Base-by-base conservation (phyloP, 2,329 filamentous ascomycete genomes). In the Zasmidium citrigriseum region DNA sequence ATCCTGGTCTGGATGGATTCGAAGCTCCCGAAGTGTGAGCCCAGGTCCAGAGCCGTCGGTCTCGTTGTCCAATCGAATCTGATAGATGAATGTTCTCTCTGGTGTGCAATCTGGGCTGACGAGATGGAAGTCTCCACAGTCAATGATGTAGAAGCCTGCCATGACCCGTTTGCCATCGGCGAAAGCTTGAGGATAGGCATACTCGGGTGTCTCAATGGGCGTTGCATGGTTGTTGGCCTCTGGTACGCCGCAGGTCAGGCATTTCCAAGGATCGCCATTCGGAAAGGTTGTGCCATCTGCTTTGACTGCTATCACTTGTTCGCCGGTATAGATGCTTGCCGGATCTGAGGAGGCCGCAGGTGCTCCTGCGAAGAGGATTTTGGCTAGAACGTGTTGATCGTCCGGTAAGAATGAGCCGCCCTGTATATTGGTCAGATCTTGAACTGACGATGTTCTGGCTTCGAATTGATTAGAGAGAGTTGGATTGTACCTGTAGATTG, bases 201-300 rank as follows among this genome's bases (percentile, higher is more conserved):
- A 57, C 22, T 76, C 76, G 1, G 63, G 54, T 27, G 55, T 20
- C 1, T 61, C 52, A 18, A 59, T 55, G 1, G 66, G 52, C 5
- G 68, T 68, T 2, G 64, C 46, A 1, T 68, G 62, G 47, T 78
- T 76, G 25, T 59, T 51, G n/a, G 66, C 62, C 1, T 51, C 61
- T 0, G 75, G 71, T 0, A 80, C 70, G 1, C 74, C 78, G 54
- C 79, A 82, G 25, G 72, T 81, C 3, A 82, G 54, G 54, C 79
- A 81, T 60, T 79, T 81, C 78, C 78, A 82, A 0, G 73, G 50
- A 58, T 80, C 77, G 0, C 79, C 79, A 52, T 77, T 80, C 1
- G 69, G 48, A 46, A 81, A 82, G 0, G 57, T 70, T 2, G 67
- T 74, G 1, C 72, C 73, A 54, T 81, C 75, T 0, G 74, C 60